These are phyloP conservation scores for Fraxinus albicans DNA, from an alignment of 305 asterid species.

Conservation along the genomic window DNA sequence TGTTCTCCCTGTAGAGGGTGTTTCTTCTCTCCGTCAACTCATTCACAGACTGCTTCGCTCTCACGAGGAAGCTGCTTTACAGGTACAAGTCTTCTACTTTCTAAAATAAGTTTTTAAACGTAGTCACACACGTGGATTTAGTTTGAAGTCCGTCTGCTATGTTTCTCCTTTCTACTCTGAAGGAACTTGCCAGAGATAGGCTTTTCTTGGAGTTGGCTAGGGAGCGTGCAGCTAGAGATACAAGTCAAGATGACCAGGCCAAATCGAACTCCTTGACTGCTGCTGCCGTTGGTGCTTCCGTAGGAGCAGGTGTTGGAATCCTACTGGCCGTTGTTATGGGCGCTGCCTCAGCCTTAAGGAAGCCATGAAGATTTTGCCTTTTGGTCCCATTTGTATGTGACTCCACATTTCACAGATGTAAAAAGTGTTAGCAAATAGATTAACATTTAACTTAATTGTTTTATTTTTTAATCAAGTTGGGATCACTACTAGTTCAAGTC, in stretches of 20 bases:
- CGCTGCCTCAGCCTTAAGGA: constrained; percentile 95
- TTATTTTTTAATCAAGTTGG: background rate
- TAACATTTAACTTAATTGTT: background rate
- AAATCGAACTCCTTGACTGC: constrained; percentile 61
- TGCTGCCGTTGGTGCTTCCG: constrained; percentile 93
- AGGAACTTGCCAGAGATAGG: constrained; percentile 89
- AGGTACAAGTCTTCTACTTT: constrained; percentile 42
- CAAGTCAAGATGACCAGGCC: constrained; percentile 50
- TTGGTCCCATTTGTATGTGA: constrained; percentile 11
- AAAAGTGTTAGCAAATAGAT: background rate
- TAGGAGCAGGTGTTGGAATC: constrained; percentile 96
- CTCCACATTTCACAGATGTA: background rate
- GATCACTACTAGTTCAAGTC: background rate
- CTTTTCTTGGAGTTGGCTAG: constrained; percentile 70
- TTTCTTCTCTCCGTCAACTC: constrained; percentile 65
- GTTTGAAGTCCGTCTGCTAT: background rate
- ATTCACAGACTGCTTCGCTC: constrained; percentile 62
- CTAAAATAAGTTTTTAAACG: background rate
- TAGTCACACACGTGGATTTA: background rate
- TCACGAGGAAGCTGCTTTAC: constrained; percentile 84
- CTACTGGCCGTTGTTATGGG: constrained; percentile 93
- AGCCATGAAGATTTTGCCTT: constrained; percentile 57
- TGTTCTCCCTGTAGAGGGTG: constrained; percentile 86
- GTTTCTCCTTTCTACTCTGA: background rate
- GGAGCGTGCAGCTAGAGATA: constrained; percentile 60